Evolutionary conservation across 148 eudicot genomes (phyloP).

Genomic region (Rheum nobile): DNA sequence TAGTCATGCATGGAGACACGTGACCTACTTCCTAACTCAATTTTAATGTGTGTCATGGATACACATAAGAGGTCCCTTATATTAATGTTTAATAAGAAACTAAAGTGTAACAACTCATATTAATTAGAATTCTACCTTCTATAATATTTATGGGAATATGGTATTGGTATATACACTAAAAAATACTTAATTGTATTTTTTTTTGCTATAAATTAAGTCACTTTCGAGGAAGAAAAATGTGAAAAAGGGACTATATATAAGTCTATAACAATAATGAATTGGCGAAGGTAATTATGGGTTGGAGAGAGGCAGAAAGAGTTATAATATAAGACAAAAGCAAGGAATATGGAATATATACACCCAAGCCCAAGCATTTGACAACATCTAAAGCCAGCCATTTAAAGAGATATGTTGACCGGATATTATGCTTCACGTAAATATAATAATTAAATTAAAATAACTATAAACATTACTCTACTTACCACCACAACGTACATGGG

Average conservation of each 20-base stretch:
- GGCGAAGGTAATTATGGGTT: neutral
- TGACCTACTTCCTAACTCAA: constrained; percentile 2
- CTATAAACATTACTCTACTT: neutral
- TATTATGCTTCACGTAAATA: neutral
- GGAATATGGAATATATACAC: constrained; percentile 18
- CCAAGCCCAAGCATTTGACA: constrained; percentile 12
- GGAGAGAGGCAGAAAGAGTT: neutral
- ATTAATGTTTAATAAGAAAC: too few species aligned
- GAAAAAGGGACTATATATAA: too few species aligned
- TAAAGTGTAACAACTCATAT: too few species aligned
- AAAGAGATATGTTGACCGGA: constrained; percentile 13
- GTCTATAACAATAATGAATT: neutral
- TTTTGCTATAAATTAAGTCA: too few species aligned
- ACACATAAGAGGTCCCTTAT: too few species aligned
- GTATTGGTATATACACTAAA: too few species aligned
- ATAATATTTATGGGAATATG: too few species aligned
- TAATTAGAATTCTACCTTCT: too few species aligned
- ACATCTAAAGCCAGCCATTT: constrained; percentile 1
- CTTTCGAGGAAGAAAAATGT: too few species aligned
- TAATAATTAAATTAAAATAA: neutral
- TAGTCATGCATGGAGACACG: constrained; percentile 6
- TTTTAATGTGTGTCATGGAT: neutral
- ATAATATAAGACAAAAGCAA: constrained; percentile 17
- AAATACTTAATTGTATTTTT: too few species aligned
- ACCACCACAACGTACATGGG: neutral